Evolutionary conservation across 2,329 filamentous ascomycete species (phyloP).

Genomic region (Aureobasidium melanogenum): DNA sequence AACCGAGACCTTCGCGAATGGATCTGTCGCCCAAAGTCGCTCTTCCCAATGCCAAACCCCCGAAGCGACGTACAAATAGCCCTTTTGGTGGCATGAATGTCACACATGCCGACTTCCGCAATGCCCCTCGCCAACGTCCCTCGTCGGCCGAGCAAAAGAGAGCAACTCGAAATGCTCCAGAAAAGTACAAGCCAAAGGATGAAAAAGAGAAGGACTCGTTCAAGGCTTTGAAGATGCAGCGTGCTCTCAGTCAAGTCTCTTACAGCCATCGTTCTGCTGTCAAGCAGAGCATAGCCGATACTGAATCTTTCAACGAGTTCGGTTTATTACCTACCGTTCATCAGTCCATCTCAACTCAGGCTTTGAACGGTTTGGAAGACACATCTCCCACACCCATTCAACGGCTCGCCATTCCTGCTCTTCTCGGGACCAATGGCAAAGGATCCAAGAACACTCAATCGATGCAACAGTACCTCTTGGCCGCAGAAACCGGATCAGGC

Average conservation of each 20-base stretch:
- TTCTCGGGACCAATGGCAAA: conserved; percentile 52
- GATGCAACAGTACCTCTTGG: conserved; percentile 66
- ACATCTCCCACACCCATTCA: conserved; percentile 83
- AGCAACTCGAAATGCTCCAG: conserved; percentile 42
- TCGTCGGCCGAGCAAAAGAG: conserved; percentile 36
- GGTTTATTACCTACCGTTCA: conserved; percentile 63
- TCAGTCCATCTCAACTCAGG: conserved; percentile 62
- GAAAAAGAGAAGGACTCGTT: conserved; percentile 46
- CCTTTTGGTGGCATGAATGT: conserved; percentile 54
- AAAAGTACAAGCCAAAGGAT: conserved; percentile 29
- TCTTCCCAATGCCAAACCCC: conserved; percentile 27
- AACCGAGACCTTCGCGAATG: conserved; percentile 42
- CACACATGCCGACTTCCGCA: conserved; percentile 38
- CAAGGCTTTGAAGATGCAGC: conserved; percentile 93
- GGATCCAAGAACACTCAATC: conserved; percentile 26
- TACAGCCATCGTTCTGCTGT: conserved; percentile 59
- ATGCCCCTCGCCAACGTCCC: conserved; percentile 27
- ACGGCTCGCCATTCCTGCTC: conserved; percentile 72
- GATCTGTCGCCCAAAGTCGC: conserved; percentile 38
- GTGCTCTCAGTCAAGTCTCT: conserved; percentile 63
- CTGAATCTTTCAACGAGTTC: conserved; percentile 76
- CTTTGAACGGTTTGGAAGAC: conserved; percentile 64
- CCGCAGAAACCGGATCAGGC: conserved; percentile 92
- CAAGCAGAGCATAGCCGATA: conserved; percentile 53
- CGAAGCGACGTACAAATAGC: conserved; percentile 36